Percentiles rank a stretch among this genome's conserved stretches.
Evolutionary conservation across 2,329 filamentous ascomycete species (phyloP).

Genomic region (Cladophialophora carrionii): DNA sequence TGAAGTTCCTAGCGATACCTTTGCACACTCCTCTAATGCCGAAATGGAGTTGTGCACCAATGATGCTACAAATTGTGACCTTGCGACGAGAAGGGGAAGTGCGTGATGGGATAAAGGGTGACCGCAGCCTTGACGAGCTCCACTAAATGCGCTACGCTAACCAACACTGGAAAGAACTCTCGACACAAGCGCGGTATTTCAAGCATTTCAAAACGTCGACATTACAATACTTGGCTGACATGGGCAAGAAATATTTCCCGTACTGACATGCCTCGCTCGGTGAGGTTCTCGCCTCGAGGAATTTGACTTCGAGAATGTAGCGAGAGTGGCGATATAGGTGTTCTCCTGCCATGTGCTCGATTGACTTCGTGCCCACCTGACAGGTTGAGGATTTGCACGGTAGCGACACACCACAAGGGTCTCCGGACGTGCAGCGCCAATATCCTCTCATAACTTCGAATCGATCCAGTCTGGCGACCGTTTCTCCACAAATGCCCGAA

Average conservation of each 20-base stretch:
- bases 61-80: background rate
- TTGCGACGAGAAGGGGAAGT: no score
- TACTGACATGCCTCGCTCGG: no score
- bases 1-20: background rate
- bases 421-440: no score
- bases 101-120: background rate
- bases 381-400: no score
- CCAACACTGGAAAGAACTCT: background rate
- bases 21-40: background rate
- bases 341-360: no score
- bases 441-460: slow-evolving; percentile 44
- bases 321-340: no score
- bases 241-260: background rate
- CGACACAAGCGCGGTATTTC: background rate
- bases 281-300: background rate
- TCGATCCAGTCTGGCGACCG: slow-evolving; percentile 67
- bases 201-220: background rate
- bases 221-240: background rate
- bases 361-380: no score
- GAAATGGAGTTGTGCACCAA: background rate
- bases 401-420: no score
- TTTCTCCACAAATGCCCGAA: slow-evolving; percentile 76
- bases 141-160: background rate
- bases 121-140: background rate
- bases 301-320: no score